Base-by-base conservation (phyloP, 2,329 filamentous ascomycete genomes). In the Tolypocladium cylindrosporum region DNA sequence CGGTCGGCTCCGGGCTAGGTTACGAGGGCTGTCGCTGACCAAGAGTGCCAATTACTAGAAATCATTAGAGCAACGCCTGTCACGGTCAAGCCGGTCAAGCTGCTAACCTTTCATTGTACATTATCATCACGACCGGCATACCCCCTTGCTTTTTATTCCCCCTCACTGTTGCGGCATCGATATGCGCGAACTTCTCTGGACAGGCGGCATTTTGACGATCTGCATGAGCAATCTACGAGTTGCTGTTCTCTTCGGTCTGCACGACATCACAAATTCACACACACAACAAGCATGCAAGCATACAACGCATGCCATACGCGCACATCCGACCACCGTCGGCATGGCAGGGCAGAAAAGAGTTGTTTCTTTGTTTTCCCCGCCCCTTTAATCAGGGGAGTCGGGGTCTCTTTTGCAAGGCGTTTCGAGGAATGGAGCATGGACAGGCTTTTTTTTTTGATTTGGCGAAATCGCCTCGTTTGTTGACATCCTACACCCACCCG, bases 211-310 rank as follows among this genome's bases (percentile, higher is more conserved):
- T 63, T 75, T 72, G 60, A 79, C 68, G 75, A 78, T 79, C 68
- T 76, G 75, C 76, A 78, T 74, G 74, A 76, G 74, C 72, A 70
- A 79, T 78, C 73, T 76, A 77, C 66, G 73, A 74, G 67, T 66
- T 66, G 64, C 62, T 63, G 60, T 51, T 55, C 40, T 59, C 52
- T 34, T 27, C 40, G 55, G 53, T 52, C 39, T 24, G 42, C 19
- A 24, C 41, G 27, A 14, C 41, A 55, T 34, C 51, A 55, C 58
- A 55, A 39, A 39, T 21, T 53, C 48, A 31, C 48, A 51, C 54
- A 54, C 53, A 45, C n/a, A 42, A 6, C n/a, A 57, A n/a, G 37
- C 41, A 51, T 41, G 56, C 39, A 55, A 48, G 43, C 58, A 56
- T 42, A 37, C 27, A 21, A 50, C 27, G 27, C 55, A 57, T 34